phyloP scores from a whole-genome alignment of 179 eudicot genomes.

The Beta macrorhiza region DNA sequence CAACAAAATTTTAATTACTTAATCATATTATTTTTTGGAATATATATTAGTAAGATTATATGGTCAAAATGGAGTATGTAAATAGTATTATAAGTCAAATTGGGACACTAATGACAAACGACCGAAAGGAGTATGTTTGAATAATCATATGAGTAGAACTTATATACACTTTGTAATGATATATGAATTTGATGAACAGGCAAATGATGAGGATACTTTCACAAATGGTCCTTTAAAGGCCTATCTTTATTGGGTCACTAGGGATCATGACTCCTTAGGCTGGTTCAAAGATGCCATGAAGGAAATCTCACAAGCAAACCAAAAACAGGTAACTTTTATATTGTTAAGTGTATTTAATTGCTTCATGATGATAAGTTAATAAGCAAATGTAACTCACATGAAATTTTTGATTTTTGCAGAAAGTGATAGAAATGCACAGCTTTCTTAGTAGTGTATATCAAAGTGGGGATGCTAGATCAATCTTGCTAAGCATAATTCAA shows the following conservation, averaged over 20 bases:
- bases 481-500: slow-evolving; percentile 30
- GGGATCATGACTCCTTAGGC: slow-evolving; percentile 38
- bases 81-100: no score
- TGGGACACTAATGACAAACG: no score
- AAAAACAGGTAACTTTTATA: slow-evolving; percentile 23
- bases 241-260: slow-evolving; percentile 43
- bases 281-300: slow-evolving; percentile 41
- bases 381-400: not conserved
- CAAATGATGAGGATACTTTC: slow-evolving; percentile 14
- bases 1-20: no score
- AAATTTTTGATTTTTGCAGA: slow-evolving; percentile 12
- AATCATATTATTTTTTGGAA: no score
- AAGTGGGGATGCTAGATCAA: slow-evolving; percentile 38
- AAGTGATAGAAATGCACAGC: slow-evolving; percentile 36
- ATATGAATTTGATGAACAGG: slow-evolving; percentile 12
- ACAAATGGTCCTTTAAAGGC: slow-evolving; percentile 31
- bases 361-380: not conserved
- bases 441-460: slow-evolving; percentile 33
- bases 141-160: no score
- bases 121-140: no score
- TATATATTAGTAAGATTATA: no score
- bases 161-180: no score
- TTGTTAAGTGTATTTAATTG: not conserved
- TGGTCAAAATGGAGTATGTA: no score
- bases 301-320: slow-evolving; percentile 22